Evolutionary conservation across 306 rosid species (phyloP).

Genomic region (Medicago arabica): DNA sequence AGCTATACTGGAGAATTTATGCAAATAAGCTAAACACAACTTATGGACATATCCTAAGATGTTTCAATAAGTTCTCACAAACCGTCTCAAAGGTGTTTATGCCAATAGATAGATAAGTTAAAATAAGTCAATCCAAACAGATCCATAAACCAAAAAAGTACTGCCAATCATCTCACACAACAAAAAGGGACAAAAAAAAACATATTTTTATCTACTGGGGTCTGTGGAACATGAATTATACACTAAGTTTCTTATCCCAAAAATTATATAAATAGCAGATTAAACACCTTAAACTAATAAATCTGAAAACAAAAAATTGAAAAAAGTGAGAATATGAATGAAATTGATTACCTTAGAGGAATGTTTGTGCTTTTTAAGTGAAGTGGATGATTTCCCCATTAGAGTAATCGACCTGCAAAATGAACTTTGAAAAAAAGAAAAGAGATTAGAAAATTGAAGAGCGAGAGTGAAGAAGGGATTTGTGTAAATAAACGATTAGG

Average conservation of each 20-base stretch:
- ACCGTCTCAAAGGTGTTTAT: not conserved
- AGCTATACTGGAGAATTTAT: not conserved
- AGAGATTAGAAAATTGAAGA: not conserved
- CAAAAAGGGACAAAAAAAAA: too few species aligned
- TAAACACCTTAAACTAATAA: constrained; percentile 13
- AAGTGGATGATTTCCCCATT: constrained; percentile 85
- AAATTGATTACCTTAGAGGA: constrained; percentile 63
- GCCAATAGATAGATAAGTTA: not conserved
- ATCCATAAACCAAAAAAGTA: constrained; percentile 1
- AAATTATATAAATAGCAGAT: not conserved
- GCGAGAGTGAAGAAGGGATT: not conserved
- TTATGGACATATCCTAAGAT: not conserved
- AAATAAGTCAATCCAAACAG: not conserved
- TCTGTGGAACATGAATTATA: too few species aligned
- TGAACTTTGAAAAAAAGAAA: constrained; percentile 40
- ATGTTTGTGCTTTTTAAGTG: constrained; percentile 63
- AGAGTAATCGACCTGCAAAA: constrained; percentile 55
- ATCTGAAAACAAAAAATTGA: constrained; percentile 22
- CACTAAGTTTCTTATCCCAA: not conserved
- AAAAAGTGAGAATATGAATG: constrained; percentile 1
- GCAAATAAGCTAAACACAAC: not conserved
- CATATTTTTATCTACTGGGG: too few species aligned
- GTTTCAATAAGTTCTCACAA: not conserved
- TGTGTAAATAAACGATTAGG: constrained; percentile 16
- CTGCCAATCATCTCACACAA: not conserved